Conservation (phyloP, 257 asterid genomes). For the Lycium barbarum region DNA sequence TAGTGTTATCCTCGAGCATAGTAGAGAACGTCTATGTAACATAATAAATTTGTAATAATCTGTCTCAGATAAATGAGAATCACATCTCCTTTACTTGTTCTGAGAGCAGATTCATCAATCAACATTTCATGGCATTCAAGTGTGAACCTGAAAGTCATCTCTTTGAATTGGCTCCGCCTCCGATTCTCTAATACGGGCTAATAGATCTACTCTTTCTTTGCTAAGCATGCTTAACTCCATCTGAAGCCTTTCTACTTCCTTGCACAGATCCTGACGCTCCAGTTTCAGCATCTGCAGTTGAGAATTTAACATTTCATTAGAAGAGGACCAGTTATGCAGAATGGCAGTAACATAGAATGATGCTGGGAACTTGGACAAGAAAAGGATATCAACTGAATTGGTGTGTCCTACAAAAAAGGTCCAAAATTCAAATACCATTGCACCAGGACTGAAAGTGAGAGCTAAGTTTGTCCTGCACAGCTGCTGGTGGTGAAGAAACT, state of each 20-base stretch:
- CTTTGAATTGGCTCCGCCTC: conserved; percentile 38
- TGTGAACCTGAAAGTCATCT: conserved; percentile 55
- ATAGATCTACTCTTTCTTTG: conserved; percentile 56
- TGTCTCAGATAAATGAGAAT: not conserved
- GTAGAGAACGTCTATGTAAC: conserved; percentile 23
- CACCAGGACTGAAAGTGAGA: not conserved
- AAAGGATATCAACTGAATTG: conserved; percentile 22
- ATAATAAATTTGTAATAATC: not conserved
- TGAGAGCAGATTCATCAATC: conserved; percentile 17
- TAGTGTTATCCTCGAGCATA: conserved; percentile 14
- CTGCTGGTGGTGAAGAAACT: conserved; percentile 12
- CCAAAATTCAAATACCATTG: conserved; percentile 1
- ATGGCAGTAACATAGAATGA: conserved; percentile 29
- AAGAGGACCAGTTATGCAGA: conserved; percentile 33
- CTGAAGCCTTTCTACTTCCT: conserved; percentile 53
- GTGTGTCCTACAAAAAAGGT: not conserved
- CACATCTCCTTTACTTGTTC: conserved; percentile 22
- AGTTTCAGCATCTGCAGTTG: conserved; percentile 40
- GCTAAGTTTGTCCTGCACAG: not conserved
- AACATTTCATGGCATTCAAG: conserved; percentile 24
- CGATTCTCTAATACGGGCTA: conserved; percentile 46
- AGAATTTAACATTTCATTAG: conserved; percentile 38
- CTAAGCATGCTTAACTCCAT: conserved; percentile 55
- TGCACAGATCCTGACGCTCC: conserved; percentile 38
- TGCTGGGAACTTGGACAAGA: not conserved